Evolutionary conservation across 176 grass and related monocot genomes (phyloP).

Genomic region (Alloteropsis semialata): DNA sequence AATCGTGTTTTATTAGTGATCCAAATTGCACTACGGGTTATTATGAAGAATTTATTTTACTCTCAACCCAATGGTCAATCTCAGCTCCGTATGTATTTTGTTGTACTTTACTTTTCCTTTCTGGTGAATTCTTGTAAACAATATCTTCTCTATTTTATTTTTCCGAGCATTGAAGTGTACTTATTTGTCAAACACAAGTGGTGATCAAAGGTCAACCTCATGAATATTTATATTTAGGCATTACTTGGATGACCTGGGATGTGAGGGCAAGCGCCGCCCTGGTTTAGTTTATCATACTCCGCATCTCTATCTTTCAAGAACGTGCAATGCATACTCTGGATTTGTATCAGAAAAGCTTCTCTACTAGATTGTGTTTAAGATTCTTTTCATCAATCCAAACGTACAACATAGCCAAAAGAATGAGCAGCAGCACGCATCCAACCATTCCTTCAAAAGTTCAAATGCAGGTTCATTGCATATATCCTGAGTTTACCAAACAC

Average conservation of each 20-base stretch:
- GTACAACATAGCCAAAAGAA: neutral
- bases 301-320: neutral
- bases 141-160: neutral
- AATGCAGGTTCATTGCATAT: conserved; percentile 20
- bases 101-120: neutral
- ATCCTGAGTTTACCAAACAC: neutral
- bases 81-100: neutral
- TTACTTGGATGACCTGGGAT: no score
- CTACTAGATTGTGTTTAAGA: conserved; percentile 23
- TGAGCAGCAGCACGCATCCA: neutral
- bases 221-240: neutral
- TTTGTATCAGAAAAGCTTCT: neutral
- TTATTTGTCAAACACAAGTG: neutral
- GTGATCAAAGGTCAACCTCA: neutral
- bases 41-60: no score
- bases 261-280: no score
- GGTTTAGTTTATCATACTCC: neutral
- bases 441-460: neutral
- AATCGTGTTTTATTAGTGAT: no score
- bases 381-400: neutral
- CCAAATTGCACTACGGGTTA: no score
- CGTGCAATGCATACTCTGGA: neutral
- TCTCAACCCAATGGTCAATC: no score
- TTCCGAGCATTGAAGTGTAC: neutral
- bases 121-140: no score